Evolutionary conservation across 2,329 filamentous ascomycete genomes (phyloP).

Genomic region (Ceratocystis alfenasii): DNA sequence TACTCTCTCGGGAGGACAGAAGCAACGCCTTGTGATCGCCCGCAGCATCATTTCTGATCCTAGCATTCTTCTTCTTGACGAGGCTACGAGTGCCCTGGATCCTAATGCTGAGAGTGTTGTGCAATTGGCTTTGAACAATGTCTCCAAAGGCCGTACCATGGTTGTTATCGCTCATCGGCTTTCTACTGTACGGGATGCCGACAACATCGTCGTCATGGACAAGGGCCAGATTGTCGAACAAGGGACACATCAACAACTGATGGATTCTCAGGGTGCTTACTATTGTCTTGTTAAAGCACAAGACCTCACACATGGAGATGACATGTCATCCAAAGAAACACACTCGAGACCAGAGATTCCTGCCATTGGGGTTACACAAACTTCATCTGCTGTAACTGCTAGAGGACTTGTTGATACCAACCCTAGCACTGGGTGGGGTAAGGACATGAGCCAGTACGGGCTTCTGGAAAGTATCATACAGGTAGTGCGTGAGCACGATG

Average conservation of each 20-base stretch:
- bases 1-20: slow-evolving; percentile 54
- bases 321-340: neutral
- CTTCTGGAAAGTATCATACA: slow-evolving; percentile 10
- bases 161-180: slow-evolving; percentile 53
- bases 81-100: slow-evolving; percentile 51
- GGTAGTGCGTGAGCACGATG: slow-evolving; percentile 13
- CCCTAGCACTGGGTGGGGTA: neutral
- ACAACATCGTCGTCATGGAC: slow-evolving; percentile 54
- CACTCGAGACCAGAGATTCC: slow-evolving; percentile 5
- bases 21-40: slow-evolving; percentile 55
- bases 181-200: slow-evolving; percentile 47
- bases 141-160: slow-evolving; percentile 47
- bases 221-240: slow-evolving; percentile 48
- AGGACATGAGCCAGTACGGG: neutral
- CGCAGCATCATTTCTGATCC: slow-evolving; percentile 54
- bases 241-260: slow-evolving; percentile 48
- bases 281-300: slow-evolving; percentile 38
- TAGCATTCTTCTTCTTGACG: slow-evolving; percentile 53
- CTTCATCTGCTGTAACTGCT: neutral
- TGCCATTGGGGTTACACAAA: neutral
- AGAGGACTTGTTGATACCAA: neutral
- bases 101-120: slow-evolving; percentile 40
- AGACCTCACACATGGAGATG: slow-evolving; percentile 28
- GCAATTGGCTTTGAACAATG: slow-evolving; percentile 43
- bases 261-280: slow-evolving; percentile 40